Conservation (phyloP, 2,329 filamentous ascomycete genomes). For the Rasamsonia emersonii region DNA sequence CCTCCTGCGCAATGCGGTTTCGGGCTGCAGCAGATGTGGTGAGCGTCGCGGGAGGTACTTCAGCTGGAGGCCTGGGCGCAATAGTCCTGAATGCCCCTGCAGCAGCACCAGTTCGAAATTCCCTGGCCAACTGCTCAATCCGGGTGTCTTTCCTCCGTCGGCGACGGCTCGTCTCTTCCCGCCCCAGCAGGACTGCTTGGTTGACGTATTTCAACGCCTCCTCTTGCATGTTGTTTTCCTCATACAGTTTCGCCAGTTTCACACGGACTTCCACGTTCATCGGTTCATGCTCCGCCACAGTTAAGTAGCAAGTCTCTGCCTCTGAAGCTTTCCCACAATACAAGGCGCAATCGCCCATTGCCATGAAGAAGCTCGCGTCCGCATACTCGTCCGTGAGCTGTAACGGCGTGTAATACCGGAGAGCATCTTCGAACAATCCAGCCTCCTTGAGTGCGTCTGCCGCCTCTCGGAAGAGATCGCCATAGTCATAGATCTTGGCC, state of each 20-base stretch:
- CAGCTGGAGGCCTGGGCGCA: slow-evolving; percentile 13
- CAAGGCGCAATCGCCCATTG: slow-evolving; percentile 55
- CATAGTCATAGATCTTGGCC: slow-evolving; percentile 55
- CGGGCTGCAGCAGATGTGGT: slow-evolving; percentile 12
- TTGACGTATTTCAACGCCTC: slow-evolving; percentile 69
- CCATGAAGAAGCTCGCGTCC: slow-evolving; percentile 43
- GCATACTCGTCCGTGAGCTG: slow-evolving; percentile 38
- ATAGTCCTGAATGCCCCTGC: slow-evolving; percentile 11
- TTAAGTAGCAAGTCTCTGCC: slow-evolving; percentile 69
- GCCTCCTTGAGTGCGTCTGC: slow-evolving; percentile 50
- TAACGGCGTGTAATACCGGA: slow-evolving; percentile 50
- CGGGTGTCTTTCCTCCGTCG: slow-evolving; percentile 27
- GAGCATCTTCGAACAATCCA: slow-evolving; percentile 45
- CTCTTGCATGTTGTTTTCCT: slow-evolving; percentile 62
- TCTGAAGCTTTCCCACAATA: slow-evolving; percentile 54
- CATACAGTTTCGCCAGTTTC: slow-evolving; percentile 76
- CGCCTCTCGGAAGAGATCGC: slow-evolving; percentile 69
- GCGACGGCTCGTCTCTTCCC: slow-evolving; percentile 27
- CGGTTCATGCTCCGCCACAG: slow-evolving; percentile 62
- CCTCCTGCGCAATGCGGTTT: slow-evolving; percentile 18
- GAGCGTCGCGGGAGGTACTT: slow-evolving; percentile 9
- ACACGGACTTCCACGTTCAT: slow-evolving; percentile 67
- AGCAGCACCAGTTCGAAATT: slow-evolving; percentile 21
- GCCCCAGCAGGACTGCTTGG: slow-evolving; percentile 61
- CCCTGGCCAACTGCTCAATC: slow-evolving; percentile 32